Conservation (phyloP, 805 yeast species). For the Kluyveromyces aestuarii region DNA sequence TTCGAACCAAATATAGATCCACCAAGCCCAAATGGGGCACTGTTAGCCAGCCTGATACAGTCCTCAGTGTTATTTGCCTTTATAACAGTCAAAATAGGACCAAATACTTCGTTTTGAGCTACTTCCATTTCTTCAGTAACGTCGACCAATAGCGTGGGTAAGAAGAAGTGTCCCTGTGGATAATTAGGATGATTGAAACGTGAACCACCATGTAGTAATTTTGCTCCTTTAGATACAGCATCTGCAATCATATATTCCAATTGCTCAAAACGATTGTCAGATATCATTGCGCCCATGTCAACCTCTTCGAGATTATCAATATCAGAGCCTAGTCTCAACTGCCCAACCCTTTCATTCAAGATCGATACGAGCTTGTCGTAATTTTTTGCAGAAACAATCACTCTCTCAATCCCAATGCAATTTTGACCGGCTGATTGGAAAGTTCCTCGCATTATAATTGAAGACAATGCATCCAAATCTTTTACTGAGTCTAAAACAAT, state of each 20-base stretch:
- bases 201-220: conserved; percentile 70
- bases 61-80: conserved; percentile 57
- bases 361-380: conserved; percentile 55
- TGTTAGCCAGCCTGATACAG: conserved; percentile 71
- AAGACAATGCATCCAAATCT: conserved; percentile 49
- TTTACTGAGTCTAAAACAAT: conserved; percentile 76
- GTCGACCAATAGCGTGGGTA: conserved; percentile 80
- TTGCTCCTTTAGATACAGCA: conserved; percentile 79
- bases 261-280: conserved; percentile 60
- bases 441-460: conserved; percentile 86
- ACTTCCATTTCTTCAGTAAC: conserved; percentile 70
- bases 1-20: conserved; percentile 77
- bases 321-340: conserved; percentile 76
- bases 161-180: conserved; percentile 91
- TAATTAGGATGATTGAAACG: conserved; percentile 80
- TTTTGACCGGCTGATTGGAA: conserved; percentile 98
- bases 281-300: conserved; percentile 95
- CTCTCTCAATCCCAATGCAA: conserved; percentile 95
- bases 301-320: conserved; percentile 85
- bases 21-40: conserved; percentile 85
- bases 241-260: conserved; percentile 60
- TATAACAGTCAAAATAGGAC: conserved; percentile 79
- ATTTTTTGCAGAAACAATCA: conserved; percentile 64
- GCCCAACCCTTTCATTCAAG: conserved; percentile 47
- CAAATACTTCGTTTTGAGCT: conserved; percentile 89